These are phyloP conservation scores for Solanum paucissectum DNA, from an alignment of 257 asterid species.

Conservation along the genomic window DNA sequence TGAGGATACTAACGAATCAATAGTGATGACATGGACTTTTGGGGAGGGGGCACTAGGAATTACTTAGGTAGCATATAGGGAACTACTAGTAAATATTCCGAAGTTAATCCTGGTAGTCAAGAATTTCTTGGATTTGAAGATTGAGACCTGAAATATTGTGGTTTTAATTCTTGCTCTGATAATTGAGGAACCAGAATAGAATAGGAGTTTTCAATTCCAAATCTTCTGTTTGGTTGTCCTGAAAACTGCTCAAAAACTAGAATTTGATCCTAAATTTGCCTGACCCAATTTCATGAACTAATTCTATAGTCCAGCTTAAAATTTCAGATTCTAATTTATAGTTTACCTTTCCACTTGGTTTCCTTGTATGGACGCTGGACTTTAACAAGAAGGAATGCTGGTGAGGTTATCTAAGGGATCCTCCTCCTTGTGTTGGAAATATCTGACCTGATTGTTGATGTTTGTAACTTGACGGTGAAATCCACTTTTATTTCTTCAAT, in stretches of 20 bases:
- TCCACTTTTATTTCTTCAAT: background rate
- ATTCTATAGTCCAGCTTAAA: background rate
- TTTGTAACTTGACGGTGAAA: background rate
- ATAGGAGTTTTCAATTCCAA: background rate
- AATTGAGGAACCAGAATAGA: background rate
- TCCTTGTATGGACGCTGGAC: background rate
- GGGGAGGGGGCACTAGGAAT: constrained; percentile 5
- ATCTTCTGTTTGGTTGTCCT: background rate
- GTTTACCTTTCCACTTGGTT: background rate
- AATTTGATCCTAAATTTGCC: background rate
- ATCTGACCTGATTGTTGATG: background rate
- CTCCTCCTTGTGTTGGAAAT: background rate
- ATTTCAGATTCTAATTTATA: background rate
- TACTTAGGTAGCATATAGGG: background rate
- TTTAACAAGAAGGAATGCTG: background rate
- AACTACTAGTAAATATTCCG: background rate
- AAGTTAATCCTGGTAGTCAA: background rate
- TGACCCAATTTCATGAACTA: background rate
- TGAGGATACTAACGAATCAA: constrained; percentile 12
- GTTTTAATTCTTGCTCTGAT: background rate
- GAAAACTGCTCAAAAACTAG: background rate
- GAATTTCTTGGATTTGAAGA: background rate
- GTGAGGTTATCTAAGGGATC: background rate
- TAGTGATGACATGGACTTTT: constrained; percentile 3
- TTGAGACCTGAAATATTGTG: background rate